Evolutionary conservation across 2,329 filamentous ascomycete species (phyloP), one percentile per base, ranked within the genome.

Genomic region (Paracamarosporium sp.): DNA sequence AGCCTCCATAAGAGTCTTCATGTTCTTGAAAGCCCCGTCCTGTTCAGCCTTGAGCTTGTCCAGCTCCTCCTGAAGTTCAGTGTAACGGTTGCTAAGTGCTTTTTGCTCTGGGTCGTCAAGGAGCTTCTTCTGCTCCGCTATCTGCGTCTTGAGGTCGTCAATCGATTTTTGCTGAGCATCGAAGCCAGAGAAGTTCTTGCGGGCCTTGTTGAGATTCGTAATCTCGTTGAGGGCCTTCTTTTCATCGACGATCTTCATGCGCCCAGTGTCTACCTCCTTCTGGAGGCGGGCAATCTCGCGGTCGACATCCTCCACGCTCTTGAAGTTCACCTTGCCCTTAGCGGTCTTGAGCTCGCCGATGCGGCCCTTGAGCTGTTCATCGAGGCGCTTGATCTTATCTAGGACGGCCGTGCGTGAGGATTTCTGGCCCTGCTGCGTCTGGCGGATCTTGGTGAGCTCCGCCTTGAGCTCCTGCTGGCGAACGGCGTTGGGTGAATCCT

Each of bases 241-340:
- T 86, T 98, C 95, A 70, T 99, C 95, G 11, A 98, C 95, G 50
- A 99, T 83, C 81, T 93, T 96, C 90, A 99, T 93, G 76, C 86
- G 90, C 64, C 94, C 94, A 33, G 88, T 86, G 77, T 96, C 91
- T 68, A 98, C 93, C 76, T 94, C 86, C 79, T 89, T 89, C 66
- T 97, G 91, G 53, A 97, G 87, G 51, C 84, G 83, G 59, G 86
- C 85, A 69, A 98, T 95, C 79, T 95, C 88, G 62, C 85, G 84
- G 77, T 98, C 92, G 64, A 99, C 82, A 62, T 98, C 95, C 56
- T 97, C 93, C 53, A 87, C 86, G 68, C 83, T 92, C 86, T 95
- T 97, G 87, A 90, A 98, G 52, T 87, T 82, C 60, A 96, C 85
- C 76, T 92, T 91, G 79, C 87, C 86, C 71, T 91, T 90, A 63